Percentiles rank a stretch among this genome's conserved stretches.
Conservation (phyloP, 2,329 filamentous ascomycete species). For the Delphinella strobiligena region DNA sequence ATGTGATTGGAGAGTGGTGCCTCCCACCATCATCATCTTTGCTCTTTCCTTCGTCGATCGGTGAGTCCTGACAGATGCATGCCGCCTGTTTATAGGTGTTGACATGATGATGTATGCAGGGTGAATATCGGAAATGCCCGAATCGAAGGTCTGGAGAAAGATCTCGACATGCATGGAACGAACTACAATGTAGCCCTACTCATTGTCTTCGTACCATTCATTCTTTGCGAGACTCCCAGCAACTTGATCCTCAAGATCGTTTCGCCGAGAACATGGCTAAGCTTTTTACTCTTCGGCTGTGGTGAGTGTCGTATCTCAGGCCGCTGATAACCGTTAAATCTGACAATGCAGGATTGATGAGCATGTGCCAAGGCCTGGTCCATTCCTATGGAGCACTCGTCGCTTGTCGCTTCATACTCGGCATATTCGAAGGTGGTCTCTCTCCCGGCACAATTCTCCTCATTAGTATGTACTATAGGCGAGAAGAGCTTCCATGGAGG, state of each 20-base stretch:
- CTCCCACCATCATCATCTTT: slow-evolving; percentile 6
- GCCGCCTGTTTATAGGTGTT: too few relatives aligned
- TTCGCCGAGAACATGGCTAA: slow-evolving; percentile 21
- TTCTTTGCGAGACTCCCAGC: slow-evolving; percentile 19
- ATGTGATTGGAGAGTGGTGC: slow-evolving; percentile 7
- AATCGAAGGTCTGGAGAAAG: slow-evolving; percentile 30
- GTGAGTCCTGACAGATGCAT: too few relatives aligned
- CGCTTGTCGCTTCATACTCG: slow-evolving; percentile 22
- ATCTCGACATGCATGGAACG: slow-evolving; percentile 24
- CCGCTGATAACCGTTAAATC: too few relatives aligned
- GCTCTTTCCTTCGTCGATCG: slow-evolving; percentile 7
- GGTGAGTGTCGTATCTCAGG: background rate
- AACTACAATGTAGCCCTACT: slow-evolving; percentile 28
- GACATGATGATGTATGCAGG: too few relatives aligned
- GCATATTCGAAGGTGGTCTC: slow-evolving; percentile 28
- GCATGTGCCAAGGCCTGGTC: slow-evolving; percentile 19
- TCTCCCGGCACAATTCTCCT: slow-evolving; percentile 22
- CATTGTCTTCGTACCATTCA: slow-evolving; percentile 24
- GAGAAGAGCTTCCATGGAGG: slow-evolving; percentile 30
- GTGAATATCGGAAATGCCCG: slow-evolving; percentile 29
- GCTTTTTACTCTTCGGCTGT: slow-evolving; percentile 7
- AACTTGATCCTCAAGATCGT: slow-evolving; percentile 25
- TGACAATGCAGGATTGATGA: slow-evolving; percentile 2
- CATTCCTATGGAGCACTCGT: slow-evolving; percentile 21
- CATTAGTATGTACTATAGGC: slow-evolving; percentile 29